phyloP scores from a whole-genome alignment of 495 filamentous ascomycete species.

The Oidiodendron maius region DNA sequence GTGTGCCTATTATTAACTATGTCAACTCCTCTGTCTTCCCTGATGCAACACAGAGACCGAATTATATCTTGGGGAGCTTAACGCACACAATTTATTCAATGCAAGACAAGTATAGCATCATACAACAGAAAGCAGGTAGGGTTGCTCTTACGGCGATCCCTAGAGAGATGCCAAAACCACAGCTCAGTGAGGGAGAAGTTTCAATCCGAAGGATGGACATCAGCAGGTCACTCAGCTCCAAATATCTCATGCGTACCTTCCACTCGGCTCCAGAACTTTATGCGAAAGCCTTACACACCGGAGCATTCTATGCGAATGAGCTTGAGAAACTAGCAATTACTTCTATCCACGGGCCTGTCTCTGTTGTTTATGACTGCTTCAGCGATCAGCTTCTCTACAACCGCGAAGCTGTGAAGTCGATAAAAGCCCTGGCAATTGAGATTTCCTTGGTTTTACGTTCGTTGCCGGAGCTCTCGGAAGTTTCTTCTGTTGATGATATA shows the following conservation, averaged over 20 bases:
- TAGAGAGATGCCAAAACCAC: not conserved
- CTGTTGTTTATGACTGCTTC: constrained; percentile 61
- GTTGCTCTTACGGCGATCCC: constrained; percentile 6
- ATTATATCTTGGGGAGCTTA: constrained; percentile 69
- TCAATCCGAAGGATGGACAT: constrained; percentile 7
- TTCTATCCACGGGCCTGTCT: constrained; percentile 71
- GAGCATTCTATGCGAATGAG: constrained; percentile 32
- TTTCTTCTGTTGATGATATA: not conserved
- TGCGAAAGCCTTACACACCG: constrained; percentile 25
- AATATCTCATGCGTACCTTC: constrained; percentile 23
- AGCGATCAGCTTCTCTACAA: constrained; percentile 68
- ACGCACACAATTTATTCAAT: constrained; percentile 51
- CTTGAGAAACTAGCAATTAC: constrained; percentile 72
- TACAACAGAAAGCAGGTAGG: constrained; percentile 48
- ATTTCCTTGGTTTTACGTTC: constrained; percentile 30
- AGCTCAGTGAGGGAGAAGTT: not conserved
- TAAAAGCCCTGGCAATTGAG: constrained; percentile 58
- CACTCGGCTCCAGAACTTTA: constrained; percentile 17
- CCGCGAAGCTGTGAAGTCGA: constrained; percentile 51
- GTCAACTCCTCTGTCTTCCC: constrained; percentile 64
- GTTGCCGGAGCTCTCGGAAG: constrained; percentile 51
- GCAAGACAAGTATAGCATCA: constrained; percentile 47
- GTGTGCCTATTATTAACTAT: constrained; percentile 73
- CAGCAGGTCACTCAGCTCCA: constrained; percentile 18
- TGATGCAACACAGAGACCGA: constrained; percentile 55